These are phyloP conservation scores for Vicia villosa DNA, from an alignment of 306 rosid genomes.

Conservation along the genomic window DNA sequence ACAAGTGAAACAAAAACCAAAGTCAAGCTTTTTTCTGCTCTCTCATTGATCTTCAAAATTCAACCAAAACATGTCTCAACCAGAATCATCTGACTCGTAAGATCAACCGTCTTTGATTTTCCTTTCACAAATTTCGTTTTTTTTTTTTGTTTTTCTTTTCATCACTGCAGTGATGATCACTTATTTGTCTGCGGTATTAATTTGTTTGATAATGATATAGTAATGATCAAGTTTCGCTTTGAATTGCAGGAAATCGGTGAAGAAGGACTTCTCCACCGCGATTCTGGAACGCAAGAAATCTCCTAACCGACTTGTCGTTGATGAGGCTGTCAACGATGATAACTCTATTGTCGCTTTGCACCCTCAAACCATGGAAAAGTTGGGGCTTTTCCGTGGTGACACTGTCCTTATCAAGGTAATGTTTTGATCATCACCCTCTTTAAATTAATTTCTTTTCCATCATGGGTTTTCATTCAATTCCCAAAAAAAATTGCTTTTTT, in stretches of 20 bases:
- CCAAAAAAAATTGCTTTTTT: background rate
- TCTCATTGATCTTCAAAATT: constrained; percentile 31
- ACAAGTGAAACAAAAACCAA: background rate
- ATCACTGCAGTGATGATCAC: too few relatives aligned
- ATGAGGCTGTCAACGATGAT: constrained; percentile 57
- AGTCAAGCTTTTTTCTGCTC: constrained; percentile 1
- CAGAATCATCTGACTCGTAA: constrained; percentile 62
- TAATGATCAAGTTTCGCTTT: constrained; percentile 5
- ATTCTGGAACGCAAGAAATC: constrained; percentile 64
- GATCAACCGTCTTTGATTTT: constrained; percentile 21
- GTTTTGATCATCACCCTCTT: too few relatives aligned
- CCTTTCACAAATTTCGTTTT: background rate
- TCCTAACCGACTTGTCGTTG: constrained; percentile 55
- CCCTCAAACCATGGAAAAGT: constrained; percentile 55
- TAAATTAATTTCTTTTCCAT: too few relatives aligned
- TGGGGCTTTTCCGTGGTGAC: constrained; percentile 58
- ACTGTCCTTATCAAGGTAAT: constrained; percentile 58
- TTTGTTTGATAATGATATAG: background rate
- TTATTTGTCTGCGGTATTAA: too few relatives aligned
- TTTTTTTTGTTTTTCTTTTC: background rate
- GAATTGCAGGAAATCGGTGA: constrained; percentile 43
- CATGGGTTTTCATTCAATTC: too few relatives aligned
- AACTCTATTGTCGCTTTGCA: constrained; percentile 59
- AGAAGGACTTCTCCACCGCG: constrained; percentile 61
- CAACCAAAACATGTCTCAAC: constrained; percentile 40